Base-by-base conservation (phyloP, 352 stramenopile species). In the Peronospora destructor region DNA sequence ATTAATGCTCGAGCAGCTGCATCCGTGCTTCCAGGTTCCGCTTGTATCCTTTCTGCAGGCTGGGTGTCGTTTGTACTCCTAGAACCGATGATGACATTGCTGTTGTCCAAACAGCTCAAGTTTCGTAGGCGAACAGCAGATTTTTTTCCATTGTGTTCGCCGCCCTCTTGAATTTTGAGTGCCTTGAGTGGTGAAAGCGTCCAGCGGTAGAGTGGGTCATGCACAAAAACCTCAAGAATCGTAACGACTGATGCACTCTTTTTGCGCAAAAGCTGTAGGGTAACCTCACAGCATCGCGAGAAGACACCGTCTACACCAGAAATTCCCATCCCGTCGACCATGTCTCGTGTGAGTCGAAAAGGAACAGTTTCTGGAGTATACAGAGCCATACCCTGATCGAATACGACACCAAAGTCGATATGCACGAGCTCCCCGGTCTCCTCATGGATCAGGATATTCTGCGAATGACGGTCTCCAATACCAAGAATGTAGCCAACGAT, bases 351-450 rank as follows among this genome's bases (percentile, higher is more conserved):
- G 4, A 99, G 80, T 14, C 97, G 94, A 68, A 99, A 99, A 10
- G 97, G 97, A 32, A 99, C 95, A 1, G 83, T 96, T 73, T 99
- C 97, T 1, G 97, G 97, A 16, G 88, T 98, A 47, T 80, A 84
- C 4, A 98, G 64, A 50, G 78, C 79, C 82, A 94, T 91, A 6
- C 81, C 84, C 56, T 99, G 96, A 56, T 99, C 97, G 76, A 99
- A 99, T 9, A 98, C 94, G 36, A 99, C 95, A 8, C 97, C 97
- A 77, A 99, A 99, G 70, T 99, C 97, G 61, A 99, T 99, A 63
- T 99, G 97, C 32, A 99, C 92, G 25, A 99, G 72, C 68, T 99
- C 96, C 9, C 87, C 96, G 1, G 94, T 99, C 30, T 87, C 87
- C 38, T 97, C 78, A 53, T 99, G 91, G 45, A 99, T 90, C 34